Base-by-base conservation (phyloP, 148 eudicot species). In the Pharnaceum exiguum region DNA sequence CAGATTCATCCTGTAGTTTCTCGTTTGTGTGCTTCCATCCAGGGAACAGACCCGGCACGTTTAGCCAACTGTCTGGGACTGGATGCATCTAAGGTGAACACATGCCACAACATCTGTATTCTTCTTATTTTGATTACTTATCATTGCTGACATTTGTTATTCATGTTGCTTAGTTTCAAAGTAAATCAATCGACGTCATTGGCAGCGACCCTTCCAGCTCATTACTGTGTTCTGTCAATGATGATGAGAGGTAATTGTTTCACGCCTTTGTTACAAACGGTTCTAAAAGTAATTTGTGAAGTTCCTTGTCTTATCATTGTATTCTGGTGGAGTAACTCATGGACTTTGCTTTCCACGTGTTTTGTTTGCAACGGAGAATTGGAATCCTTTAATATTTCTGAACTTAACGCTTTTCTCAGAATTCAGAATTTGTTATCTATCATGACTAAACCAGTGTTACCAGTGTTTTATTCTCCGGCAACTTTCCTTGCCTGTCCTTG, bases 1-100 rank as follows among this genome's bases (percentile, higher is more conserved):
- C 82, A 86, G 99, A 88, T 94, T 51, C 95, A 89, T 75, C 96
- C 99, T 55, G 99, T 94, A 60, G 86, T 94, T 67, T 83, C 95
- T 57, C 99, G 99, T 59, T 76, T 94, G 35, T 94, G 99, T 74
- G 96, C 99, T 63, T 78, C 95, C 69, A 94, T 94, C 67, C 85
- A 94, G 73, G 99, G 99, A 26, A 94, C 99, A 46, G 80, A 89
- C 68, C 99, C 99, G 69, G 83, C 99, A 51, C 95, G 85, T 67
- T 71, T 94, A 61, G 99, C 96, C 48, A 85, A 86, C 63, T 94
- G 99, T 75, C 77, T 89, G 66, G 99, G 99, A 52, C 95, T 94
- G 57, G 96, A 94, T 71, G 66, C 99, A 54, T 81, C 89, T 17
- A 94, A 94, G 97, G 97, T 90, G 57, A 68, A 23, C 23, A 11